Evolutionary conservation across 164 flowering plant species (phyloP).

Genomic region (Warburgia ugandensis): DNA sequence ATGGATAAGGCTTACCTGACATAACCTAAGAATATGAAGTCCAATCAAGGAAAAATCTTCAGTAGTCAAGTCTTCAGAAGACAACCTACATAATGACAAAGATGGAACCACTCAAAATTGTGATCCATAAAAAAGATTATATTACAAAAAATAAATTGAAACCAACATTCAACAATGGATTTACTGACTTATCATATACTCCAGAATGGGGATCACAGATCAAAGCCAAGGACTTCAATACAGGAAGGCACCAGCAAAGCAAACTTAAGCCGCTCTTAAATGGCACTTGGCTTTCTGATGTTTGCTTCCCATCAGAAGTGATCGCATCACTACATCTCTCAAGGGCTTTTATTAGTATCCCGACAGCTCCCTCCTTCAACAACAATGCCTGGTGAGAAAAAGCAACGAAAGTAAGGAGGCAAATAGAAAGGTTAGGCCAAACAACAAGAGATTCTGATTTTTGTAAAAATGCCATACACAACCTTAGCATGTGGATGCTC

Average conservation of each 20-base stretch:
- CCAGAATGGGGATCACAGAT: constrained; percentile 31
- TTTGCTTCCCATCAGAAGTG: constrained; percentile 34
- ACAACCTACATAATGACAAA: constrained; percentile 19
- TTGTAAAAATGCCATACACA: not conserved
- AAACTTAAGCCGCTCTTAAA: constrained; percentile 28
- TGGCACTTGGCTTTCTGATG: constrained; percentile 24
- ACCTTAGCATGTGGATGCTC: constrained; percentile 94
- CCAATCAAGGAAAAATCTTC: constrained; percentile 46
- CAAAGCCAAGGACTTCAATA: constrained; percentile 49
- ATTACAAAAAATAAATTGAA: not conserved
- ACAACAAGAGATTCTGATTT: not conserved
- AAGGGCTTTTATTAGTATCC: constrained; percentile 43
- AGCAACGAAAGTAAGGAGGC: constrained; percentile 1
- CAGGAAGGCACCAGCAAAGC: constrained; percentile 62
- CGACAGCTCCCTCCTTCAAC: constrained; percentile 45
- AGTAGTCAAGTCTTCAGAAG: constrained; percentile 26
- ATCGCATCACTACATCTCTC: constrained; percentile 34
- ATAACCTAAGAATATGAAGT: constrained; percentile 40
- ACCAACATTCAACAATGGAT: not conserved
- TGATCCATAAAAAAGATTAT: not conserved
- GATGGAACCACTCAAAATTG: not conserved
- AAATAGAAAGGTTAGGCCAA: not conserved
- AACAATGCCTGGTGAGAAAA: constrained; percentile 43
- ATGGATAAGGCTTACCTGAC: constrained; percentile 47
- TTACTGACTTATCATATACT: constrained; percentile 42